phyloP scores from a whole-genome alignment of 2,329 filamentous ascomycete species.

The Neoscytalidium dimidiatum region DNA sequence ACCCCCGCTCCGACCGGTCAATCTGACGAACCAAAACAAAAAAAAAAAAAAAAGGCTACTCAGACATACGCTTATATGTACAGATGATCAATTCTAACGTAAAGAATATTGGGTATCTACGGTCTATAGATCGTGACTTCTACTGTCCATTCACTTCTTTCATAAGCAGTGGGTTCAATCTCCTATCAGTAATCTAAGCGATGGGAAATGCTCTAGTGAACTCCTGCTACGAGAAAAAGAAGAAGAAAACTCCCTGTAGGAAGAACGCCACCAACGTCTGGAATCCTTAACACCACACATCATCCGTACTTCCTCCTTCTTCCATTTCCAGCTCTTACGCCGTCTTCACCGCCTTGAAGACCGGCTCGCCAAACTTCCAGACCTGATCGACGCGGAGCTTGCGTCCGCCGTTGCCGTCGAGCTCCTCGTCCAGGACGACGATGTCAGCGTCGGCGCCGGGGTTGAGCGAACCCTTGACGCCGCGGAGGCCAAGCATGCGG shows the following conservation, averaged over 20 bases:
- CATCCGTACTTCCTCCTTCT: too few species aligned
- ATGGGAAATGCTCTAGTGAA: neutral
- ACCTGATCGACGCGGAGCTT: slow-evolving; percentile 71
- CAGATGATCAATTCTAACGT: too few species aligned
- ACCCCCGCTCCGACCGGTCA: too few species aligned
- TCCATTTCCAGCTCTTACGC: too few species aligned
- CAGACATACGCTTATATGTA: too few species aligned
- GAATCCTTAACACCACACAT: neutral
- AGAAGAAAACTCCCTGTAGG: neutral
- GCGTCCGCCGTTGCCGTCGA: slow-evolving; percentile 45
- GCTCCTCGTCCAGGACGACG: slow-evolving; percentile 64
- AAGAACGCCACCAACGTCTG: neutral
- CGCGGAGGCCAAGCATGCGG: slow-evolving; percentile 69
- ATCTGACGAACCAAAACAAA: too few species aligned
- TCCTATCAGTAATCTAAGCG: neutral
- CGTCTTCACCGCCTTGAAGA: neutral
- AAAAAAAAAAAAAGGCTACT: too few species aligned
- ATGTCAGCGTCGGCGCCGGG: slow-evolving; percentile 56
- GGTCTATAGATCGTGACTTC: too few species aligned
- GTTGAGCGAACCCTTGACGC: slow-evolving; percentile 62
- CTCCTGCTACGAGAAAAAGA: too few species aligned
- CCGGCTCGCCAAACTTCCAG: slow-evolving; percentile 69
- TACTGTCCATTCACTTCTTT: too few species aligned
- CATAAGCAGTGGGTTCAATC: neutral
- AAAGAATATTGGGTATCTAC: too few species aligned